phyloP scores from a whole-genome alignment of 2,329 filamentous ascomycete species.

The Fusarium sp. region DNA sequence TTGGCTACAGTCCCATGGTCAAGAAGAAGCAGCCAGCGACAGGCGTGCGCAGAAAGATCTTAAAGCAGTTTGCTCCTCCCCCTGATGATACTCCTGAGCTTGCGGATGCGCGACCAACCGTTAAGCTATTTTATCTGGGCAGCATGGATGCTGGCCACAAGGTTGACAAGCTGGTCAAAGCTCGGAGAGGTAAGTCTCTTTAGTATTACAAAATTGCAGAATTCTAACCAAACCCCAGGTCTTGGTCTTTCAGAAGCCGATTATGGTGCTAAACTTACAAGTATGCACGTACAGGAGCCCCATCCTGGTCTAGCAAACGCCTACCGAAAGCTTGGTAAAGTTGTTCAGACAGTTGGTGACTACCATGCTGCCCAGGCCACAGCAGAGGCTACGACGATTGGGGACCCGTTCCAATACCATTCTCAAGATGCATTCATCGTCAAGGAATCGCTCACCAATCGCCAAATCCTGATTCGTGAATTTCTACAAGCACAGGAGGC shows the following conservation, averaged over 20 bases:
- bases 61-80: slow-evolving; percentile 98
- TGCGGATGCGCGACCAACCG: slow-evolving; percentile 86
- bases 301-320: slow-evolving; percentile 89
- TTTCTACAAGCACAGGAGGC: slow-evolving; percentile 90
- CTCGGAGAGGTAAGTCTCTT: slow-evolving; percentile 77
- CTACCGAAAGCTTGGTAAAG: slow-evolving; percentile 93
- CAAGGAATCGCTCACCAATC: slow-evolving; percentile 97
- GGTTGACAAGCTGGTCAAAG: slow-evolving; percentile 93
- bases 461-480: slow-evolving; percentile 94
- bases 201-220: background rate
- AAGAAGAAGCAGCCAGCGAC: slow-evolving; percentile 97
- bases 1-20: slow-evolving; percentile 95
- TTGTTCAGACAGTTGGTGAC: slow-evolving; percentile 93
- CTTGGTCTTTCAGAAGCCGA: slow-evolving; percentile 93
- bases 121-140: slow-evolving; percentile 95
- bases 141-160: slow-evolving; percentile 98
- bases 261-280: slow-evolving; percentile 88
- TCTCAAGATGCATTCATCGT: slow-evolving; percentile 97
- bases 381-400: slow-evolving; percentile 93
- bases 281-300: slow-evolving; percentile 89
- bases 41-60: slow-evolving; percentile 90
- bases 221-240: slow-evolving; percentile 64
- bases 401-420: slow-evolving; percentile 94
- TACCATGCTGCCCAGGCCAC: slow-evolving; percentile 97
- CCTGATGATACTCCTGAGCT: slow-evolving; percentile 97